phyloP scores from a whole-genome alignment of 352 stramenopile genomes.

The Pythium plurisporium region DNA sequence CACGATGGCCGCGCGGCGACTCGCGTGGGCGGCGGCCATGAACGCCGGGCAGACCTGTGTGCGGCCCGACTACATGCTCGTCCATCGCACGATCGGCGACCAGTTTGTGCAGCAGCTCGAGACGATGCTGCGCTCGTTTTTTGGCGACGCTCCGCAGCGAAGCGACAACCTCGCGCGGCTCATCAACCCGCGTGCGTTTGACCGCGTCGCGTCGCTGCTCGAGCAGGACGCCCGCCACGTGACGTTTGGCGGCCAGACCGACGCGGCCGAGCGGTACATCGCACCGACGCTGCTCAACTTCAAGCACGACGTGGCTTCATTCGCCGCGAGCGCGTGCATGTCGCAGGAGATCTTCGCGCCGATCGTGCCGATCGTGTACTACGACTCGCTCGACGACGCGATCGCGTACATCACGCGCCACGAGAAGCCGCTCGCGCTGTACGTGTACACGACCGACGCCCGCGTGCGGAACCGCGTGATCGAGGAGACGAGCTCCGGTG shows the following conservation, averaged over 20 bases:
- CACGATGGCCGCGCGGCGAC: conserved; percentile 57
- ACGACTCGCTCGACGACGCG: conserved; percentile 23
- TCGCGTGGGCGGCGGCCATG: conserved; percentile 81
- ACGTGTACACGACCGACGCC: conserved; percentile 23
- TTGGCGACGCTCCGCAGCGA: conserved; percentile 40
- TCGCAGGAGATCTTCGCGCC: conserved; percentile 95
- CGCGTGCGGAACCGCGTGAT: conserved; percentile 15
- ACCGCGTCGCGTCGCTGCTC: conserved; percentile 34
- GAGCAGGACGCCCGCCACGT: conserved; percentile 37
- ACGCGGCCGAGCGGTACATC: conserved; percentile 77
- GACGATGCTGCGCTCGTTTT: conserved; percentile 40
- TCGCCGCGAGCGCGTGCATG: conserved; percentile 60
- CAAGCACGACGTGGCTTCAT: conserved; percentile 45
- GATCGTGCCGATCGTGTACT: conserved; percentile 90
- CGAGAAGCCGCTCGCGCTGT: conserved; percentile 29
- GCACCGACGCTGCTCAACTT: conserved; percentile 87
- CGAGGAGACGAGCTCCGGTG: conserved; percentile 24
- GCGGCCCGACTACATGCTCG: conserved; percentile 91
- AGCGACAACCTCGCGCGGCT: conserved; percentile 55
- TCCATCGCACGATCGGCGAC: conserved; percentile 78
- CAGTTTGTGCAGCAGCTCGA: conserved; percentile 40
- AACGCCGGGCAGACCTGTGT: conserved; percentile 95
- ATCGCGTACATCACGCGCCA: conserved; percentile 24
- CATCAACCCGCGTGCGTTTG: conserved; percentile 65
- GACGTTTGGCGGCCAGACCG: conserved; percentile 45